Percentiles rank a stretch among this genome's conserved stretches.
Conservation (phyloP, 257 asterid genomes). For the Salvia splendens region DNA sequence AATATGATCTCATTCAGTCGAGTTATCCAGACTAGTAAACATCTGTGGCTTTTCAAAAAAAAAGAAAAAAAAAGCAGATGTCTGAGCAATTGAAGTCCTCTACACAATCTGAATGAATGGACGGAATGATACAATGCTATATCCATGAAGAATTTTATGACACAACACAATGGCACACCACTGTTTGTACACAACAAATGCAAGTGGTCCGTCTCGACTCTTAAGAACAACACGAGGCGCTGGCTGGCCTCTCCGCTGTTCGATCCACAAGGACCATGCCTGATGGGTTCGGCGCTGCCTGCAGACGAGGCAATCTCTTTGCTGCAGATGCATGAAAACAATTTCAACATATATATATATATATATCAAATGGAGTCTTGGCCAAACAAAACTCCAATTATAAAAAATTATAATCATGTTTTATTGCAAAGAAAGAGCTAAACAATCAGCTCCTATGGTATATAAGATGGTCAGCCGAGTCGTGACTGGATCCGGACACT, state of each 20-base stretch:
- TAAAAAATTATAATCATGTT: background rate
- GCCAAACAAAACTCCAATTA: slow-evolving; percentile 8
- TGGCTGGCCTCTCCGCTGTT: slow-evolving; percentile 50
- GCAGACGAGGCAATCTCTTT: slow-evolving; percentile 78
- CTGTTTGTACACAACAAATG: background rate
- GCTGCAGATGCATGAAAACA: slow-evolving; percentile 46
- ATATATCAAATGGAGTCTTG: background rate
- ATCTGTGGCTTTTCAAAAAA: too few species aligned
- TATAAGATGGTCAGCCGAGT: too few species aligned
- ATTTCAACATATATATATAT: background rate
- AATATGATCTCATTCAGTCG: too few species aligned
- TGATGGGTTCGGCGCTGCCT: slow-evolving; percentile 70
- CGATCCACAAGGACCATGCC: slow-evolving; percentile 86
- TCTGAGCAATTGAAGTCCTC: slow-evolving; percentile 19
- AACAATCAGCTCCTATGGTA: background rate
- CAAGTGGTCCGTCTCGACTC: background rate
- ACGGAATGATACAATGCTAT: slow-evolving; percentile 15
- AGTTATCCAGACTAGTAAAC: too few species aligned
- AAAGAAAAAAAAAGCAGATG: too few species aligned
- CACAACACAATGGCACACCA: slow-evolving; percentile 20
- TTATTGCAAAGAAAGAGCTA: background rate
- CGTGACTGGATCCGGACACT: too few species aligned
- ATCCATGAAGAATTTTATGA: slow-evolving; percentile 20
- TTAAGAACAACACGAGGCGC: slow-evolving; percentile 66
- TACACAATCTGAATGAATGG: slow-evolving; percentile 32